Conservation (phyloP, 352 stramenopile species). For the Phytophthora macrochlamydospora region DNA sequence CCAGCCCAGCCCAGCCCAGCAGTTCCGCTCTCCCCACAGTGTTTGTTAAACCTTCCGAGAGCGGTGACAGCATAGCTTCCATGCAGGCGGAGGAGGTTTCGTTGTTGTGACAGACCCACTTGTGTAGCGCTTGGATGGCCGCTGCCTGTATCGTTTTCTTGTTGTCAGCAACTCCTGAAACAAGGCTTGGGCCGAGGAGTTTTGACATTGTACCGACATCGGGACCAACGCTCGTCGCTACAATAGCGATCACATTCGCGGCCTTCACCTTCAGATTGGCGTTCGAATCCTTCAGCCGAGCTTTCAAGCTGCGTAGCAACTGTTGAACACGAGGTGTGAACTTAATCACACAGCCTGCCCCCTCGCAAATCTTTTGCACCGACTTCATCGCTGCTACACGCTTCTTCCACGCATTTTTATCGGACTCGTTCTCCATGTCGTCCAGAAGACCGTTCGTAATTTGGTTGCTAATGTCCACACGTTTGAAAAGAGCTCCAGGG, state of each 20-base stretch:
- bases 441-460: constrained; percentile 87
- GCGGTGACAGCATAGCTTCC: constrained; percentile 69
- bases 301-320: constrained; percentile 75
- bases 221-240: constrained; percentile 76
- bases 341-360: constrained; percentile 77
- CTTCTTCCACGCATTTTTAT: constrained; percentile 89
- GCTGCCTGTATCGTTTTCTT: constrained; percentile 89
- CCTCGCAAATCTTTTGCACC: constrained; percentile 80
- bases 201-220: constrained; percentile 86
- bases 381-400: constrained; percentile 80
- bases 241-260: constrained; percentile 78
- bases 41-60: constrained; percentile 79
- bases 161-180: constrained; percentile 83
- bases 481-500: constrained; percentile 66
- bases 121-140: constrained; percentile 77
- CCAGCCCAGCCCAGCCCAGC: constrained; percentile 75
- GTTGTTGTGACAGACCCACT: constrained; percentile 84
- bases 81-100: constrained; percentile 66
- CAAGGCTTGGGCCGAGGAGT: constrained; percentile 65
- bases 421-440: constrained; percentile 85
- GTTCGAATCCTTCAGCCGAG: constrained; percentile 83
- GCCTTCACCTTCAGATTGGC: constrained; percentile 89
- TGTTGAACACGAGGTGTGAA: constrained; percentile 85
- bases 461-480: constrained; percentile 77
- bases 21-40: constrained; percentile 79